Conservation (phyloP, 2,329 filamentous ascomycete genomes). For the Beauveria sp. region DNA sequence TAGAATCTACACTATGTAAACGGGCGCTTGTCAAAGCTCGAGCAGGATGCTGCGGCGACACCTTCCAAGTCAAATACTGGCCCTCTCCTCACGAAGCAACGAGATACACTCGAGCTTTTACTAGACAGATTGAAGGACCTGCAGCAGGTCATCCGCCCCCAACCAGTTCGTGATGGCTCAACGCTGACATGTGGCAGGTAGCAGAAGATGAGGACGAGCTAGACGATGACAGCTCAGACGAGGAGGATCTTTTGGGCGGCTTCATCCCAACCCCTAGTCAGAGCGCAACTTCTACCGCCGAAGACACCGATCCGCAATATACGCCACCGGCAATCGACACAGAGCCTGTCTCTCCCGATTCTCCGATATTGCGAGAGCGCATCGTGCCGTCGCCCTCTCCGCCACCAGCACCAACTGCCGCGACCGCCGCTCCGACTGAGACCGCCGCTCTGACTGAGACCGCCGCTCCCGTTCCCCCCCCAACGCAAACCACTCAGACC, state of each 20-base stretch:
- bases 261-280: slow-evolving; percentile 49
- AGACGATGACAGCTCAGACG: slow-evolving; percentile 40
- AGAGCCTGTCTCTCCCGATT: slow-evolving; percentile 26
- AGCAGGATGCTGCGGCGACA: slow-evolving; percentile 49
- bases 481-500: slow-evolving; percentile 27
- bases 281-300: slow-evolving; percentile 38
- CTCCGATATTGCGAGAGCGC: not conserved
- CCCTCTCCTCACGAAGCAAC: slow-evolving; percentile 47
- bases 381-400: slow-evolving; percentile 30
- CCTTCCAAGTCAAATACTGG: not conserved
- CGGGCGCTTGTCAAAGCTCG: slow-evolving; percentile 59
- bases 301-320: slow-evolving; percentile 38
- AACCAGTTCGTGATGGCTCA: slow-evolving; percentile 10
- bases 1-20: slow-evolving; percentile 66
- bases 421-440: slow-evolving; percentile 9
- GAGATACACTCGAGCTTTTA: slow-evolving; percentile 58
- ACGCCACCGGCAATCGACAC: slow-evolving; percentile 35
- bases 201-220: slow-evolving; percentile 28
- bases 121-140: slow-evolving; percentile 61
- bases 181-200: slow-evolving; percentile 19
- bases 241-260: slow-evolving; percentile 49
- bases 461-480: slow-evolving; percentile 6
- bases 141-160: slow-evolving; percentile 42
- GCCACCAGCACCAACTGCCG: slow-evolving; percentile 9
- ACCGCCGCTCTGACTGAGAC: not conserved